Evolutionary conservation across 441 rosid species (phyloP).

Genomic region (Erysimum pusillum): DNA sequence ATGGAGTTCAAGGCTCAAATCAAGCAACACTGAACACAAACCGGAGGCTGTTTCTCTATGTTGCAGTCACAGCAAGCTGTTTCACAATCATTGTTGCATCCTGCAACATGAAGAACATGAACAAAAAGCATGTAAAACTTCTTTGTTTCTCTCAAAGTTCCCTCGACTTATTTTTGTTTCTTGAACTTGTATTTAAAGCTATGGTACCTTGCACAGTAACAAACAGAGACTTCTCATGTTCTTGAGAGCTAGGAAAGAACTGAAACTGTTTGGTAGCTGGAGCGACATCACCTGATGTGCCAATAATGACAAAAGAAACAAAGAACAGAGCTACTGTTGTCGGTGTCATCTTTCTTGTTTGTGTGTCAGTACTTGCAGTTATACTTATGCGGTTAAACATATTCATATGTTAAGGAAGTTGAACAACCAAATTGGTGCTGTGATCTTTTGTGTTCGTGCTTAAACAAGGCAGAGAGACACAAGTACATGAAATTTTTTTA

Average conservation of each 20-base stretch:
- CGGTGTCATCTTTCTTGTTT: conserved; percentile 32
- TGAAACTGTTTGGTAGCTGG: conserved; percentile 8
- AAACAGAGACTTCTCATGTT: conserved; percentile 21
- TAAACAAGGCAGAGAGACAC: conserved; percentile 14
- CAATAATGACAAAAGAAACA: conserved; percentile 28
- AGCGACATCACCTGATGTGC: conserved; percentile 7
- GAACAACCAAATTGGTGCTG: conserved; percentile 3
- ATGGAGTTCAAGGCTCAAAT: conserved; percentile 13
- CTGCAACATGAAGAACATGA: conserved; percentile 37
- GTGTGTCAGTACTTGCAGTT: conserved; percentile 23
- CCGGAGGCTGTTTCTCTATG: conserved; percentile 71
- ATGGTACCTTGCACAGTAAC: conserved; percentile 38
- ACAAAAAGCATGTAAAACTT: not conserved
- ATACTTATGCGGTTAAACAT: conserved; percentile 20
- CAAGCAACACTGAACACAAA: conserved; percentile 72
- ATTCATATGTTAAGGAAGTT: not conserved
- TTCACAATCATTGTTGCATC: conserved; percentile 80
- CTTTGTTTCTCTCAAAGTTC: not conserved
- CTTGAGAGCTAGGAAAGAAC: not conserved
- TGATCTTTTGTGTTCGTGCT: conserved; percentile 11
- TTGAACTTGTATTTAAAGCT: not conserved
- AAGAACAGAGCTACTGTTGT: conserved; percentile 23
- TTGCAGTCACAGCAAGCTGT: conserved; percentile 79
- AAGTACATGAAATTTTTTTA: conserved; percentile 29
- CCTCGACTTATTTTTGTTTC: not conserved